phyloP scores from a whole-genome alignment of 2,329 filamentous ascomycete species.

The Aureobasidium uvarum region DNA sequence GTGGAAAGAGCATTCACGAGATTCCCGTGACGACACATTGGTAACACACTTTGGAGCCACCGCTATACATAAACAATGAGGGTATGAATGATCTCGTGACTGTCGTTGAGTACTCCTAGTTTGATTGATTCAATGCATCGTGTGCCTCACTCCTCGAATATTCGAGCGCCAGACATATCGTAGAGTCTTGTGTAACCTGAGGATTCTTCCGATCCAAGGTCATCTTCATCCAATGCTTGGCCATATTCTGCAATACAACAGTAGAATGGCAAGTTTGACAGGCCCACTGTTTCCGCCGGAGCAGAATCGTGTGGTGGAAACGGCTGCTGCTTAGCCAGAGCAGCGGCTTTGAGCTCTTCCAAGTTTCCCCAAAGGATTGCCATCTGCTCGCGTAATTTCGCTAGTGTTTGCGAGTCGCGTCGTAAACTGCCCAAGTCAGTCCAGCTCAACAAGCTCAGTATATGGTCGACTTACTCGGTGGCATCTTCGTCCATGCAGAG shows the following conservation, averaged over 20 bases:
- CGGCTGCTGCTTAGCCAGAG: constrained; percentile 21
- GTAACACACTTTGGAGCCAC: background rate
- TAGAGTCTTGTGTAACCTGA: constrained; percentile 38
- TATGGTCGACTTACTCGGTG: constrained; percentile 48
- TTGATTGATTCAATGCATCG: background rate
- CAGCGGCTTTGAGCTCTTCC: constrained; percentile 61
- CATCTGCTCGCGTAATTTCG: constrained; percentile 63
- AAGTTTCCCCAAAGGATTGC: constrained; percentile 84
- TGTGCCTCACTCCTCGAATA: background rate
- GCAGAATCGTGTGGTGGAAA: background rate
- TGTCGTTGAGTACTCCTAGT: background rate
- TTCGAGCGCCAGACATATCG: constrained; percentile 31
- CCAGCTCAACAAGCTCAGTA: background rate
- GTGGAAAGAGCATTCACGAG: background rate
- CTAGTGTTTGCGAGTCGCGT: constrained; percentile 50
- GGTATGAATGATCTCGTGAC: constrained; percentile 14
- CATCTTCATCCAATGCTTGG: constrained; percentile 37
- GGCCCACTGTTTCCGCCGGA: background rate
- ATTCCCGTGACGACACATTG: background rate
- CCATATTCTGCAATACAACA: constrained; percentile 48
- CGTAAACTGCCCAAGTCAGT: constrained; percentile 52
- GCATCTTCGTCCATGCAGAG: constrained; percentile 58
- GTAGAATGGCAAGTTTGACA: constrained; percentile 47
- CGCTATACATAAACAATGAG: background rate
- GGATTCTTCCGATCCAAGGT: constrained; percentile 32